Evolutionary conservation across 805 yeast species (phyloP).

Genomic region (Candida glaebosa): DNA sequence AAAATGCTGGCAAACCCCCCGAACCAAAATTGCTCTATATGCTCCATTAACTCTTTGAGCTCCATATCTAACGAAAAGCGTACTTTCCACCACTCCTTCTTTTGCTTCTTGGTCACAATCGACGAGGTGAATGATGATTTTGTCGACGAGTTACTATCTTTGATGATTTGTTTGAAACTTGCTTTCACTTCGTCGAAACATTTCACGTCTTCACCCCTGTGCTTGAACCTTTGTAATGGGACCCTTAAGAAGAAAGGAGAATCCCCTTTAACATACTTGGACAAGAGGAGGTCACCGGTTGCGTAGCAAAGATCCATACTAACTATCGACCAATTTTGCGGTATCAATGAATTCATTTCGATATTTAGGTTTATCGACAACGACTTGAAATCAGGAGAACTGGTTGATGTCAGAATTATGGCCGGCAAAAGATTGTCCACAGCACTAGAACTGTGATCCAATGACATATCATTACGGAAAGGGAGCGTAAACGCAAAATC

Average conservation of each 20-base stretch:
- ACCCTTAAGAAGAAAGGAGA: slow-evolving; percentile 51
- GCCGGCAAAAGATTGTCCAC: slow-evolving; percentile 11
- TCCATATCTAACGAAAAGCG: slow-evolving; percentile 60
- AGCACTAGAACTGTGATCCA: slow-evolving; percentile 10
- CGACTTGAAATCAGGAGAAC: slow-evolving; percentile 7
- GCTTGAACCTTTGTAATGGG: slow-evolving; percentile 52
- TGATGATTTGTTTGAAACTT: slow-evolving; percentile 44
- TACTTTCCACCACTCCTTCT: slow-evolving; percentile 75
- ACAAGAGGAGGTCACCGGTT: slow-evolving; percentile 56
- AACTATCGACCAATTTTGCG: slow-evolving; percentile 51
- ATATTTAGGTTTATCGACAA: slow-evolving; percentile 6
- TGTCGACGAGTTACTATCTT: slow-evolving; percentile 60
- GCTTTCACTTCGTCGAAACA: slow-evolving; percentile 41
- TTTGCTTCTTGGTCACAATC: slow-evolving; percentile 54
- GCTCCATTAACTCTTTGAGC: slow-evolving; percentile 49
- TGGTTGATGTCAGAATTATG: slow-evolving; percentile 4
- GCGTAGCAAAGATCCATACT: slow-evolving; percentile 57
- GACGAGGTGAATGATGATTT: slow-evolving; percentile 47
- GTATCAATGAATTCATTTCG: slow-evolving; percentile 11
- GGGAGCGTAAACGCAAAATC: slow-evolving; percentile 19
- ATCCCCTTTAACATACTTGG: slow-evolving; percentile 34
- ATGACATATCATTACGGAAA: slow-evolving; percentile 16
- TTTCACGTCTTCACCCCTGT: slow-evolving; percentile 31
- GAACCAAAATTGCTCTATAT: slow-evolving; percentile 66
- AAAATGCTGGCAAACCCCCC: slow-evolving; percentile 75